These are phyloP conservation scores for Colletotrichum acutatum DNA, from an alignment of 2,329 filamentous ascomycete genomes.

Conservation along the genomic window DNA sequence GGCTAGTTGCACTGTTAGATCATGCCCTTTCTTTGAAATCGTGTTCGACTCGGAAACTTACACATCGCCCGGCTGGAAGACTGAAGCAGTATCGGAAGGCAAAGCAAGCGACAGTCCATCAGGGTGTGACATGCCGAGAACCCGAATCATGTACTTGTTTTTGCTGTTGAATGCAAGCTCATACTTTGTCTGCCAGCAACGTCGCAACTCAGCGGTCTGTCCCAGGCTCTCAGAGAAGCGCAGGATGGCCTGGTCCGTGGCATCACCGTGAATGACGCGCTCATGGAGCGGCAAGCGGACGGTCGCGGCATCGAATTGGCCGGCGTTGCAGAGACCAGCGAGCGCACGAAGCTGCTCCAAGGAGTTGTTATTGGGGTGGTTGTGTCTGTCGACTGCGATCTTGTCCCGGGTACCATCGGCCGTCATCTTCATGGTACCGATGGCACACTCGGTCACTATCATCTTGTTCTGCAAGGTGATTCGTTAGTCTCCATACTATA, in stretches of 20 bases:
- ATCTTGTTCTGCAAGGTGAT: conserved; percentile 68
- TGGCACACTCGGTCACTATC: conserved; percentile 75
- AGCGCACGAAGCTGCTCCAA: conserved; percentile 70
- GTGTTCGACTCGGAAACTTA: conserved; percentile 35
- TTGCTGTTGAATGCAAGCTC: conserved; percentile 83
- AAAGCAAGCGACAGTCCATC: conserved; percentile 33
- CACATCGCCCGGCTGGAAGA: conserved; percentile 43
- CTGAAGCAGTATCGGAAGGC: conserved; percentile 36
- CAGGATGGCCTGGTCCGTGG: conserved; percentile 80
- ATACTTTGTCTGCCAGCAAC: conserved; percentile 73
- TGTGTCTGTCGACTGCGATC: conserved; percentile 41
- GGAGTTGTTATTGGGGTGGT: conserved; percentile 49
- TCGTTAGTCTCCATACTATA: not conserved
- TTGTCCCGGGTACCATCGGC: conserved; percentile 61
- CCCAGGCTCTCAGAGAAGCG: conserved; percentile 76
- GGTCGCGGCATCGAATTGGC: conserved; percentile 77
- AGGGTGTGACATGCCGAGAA: conserved; percentile 59
- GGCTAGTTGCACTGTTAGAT: conserved; percentile 42
- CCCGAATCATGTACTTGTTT: conserved; percentile 83
- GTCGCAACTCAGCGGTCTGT: conserved; percentile 67
- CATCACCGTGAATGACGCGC: conserved; percentile 77
- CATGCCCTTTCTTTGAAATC: not conserved
- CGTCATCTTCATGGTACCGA: conserved; percentile 62
- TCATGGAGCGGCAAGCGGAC: conserved; percentile 67
- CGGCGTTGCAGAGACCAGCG: conserved; percentile 78